A percentile compares a stretch with the other conserved stretches of the same genome.
phyloP scores from a whole-genome alignment of 148 eudicot species.

The Cornus suecica region DNA sequence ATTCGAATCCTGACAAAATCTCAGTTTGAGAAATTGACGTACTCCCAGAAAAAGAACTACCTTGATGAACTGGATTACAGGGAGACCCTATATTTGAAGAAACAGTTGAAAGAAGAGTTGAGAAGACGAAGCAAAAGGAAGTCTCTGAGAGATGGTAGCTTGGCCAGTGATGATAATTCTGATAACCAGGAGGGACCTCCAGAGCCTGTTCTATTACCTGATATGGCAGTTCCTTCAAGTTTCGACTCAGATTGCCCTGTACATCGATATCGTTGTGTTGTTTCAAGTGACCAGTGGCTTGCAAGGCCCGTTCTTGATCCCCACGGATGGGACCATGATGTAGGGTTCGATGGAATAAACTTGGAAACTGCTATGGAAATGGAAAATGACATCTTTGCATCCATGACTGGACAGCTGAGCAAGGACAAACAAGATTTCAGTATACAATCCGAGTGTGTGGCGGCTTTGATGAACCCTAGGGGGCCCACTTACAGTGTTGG shows the following conservation, averaged over 20 bases:
- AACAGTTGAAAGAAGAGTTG: constrained; percentile 72
- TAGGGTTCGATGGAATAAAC: constrained; percentile 89
- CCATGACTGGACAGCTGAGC: constrained; percentile 89
- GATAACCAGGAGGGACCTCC: constrained; percentile 49
- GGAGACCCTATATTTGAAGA: constrained; percentile 85
- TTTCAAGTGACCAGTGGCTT: constrained; percentile 63
- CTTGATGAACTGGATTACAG: constrained; percentile 95
- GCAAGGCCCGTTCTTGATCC: constrained; percentile 89
- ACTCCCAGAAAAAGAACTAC: constrained; percentile 70
- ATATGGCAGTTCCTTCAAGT: constrained; percentile 69
- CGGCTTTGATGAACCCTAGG: constrained; percentile 50
- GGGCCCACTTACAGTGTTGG: constrained; percentile 63
- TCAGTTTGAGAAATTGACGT: constrained; percentile 65
- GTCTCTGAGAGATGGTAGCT: constrained; percentile 20
- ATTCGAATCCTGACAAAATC: constrained; percentile 76
- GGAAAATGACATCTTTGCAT: constrained; percentile 39
- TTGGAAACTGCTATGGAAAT: constrained; percentile 59
- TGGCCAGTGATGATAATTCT: constrained; percentile 24
- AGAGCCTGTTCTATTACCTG: constrained; percentile 68
- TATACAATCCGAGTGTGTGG: constrained; percentile 70
- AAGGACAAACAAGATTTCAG: constrained; percentile 86
- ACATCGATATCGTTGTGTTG: constrained; percentile 69
- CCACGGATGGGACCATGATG: constrained; percentile 95
- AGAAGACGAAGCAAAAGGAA: constrained; percentile 37
- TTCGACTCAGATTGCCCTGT: constrained; percentile 72